Base-by-base conservation (phyloP, 202 grass and related monocot species). In the Cymbopogon flexuosus region DNA sequence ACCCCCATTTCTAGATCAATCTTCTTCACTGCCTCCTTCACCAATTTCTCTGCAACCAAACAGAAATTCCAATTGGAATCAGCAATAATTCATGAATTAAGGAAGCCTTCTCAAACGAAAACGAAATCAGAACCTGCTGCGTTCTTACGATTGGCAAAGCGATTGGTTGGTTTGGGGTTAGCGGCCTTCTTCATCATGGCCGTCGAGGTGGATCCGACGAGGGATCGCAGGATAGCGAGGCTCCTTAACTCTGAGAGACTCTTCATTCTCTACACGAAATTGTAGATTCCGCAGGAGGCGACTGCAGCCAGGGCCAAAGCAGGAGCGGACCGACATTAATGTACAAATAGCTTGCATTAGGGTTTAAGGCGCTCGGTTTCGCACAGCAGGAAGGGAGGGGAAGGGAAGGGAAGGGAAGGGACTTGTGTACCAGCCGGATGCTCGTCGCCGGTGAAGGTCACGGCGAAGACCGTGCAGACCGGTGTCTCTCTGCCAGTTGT, bases 221-320 rank as follows among this genome's bases (percentile, higher is more conserved):
- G 79, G 27, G 91, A 93, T 81, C 89, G 82, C 65, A 93, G 81
- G 62, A 87, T 81, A 64, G 79, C 87, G 27, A 93, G 84, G 49
- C 66, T 62, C 79, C 84, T 93, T 22, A 80, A 52, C 18, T 84
- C 82, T 15, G 84, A 56, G 29, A 97, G 86, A 79, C 91, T 93
- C 76, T 97, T 87, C 94, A 93, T 97, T 72, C 75, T 83, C 54
- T 31, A 68, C 68, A 67, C 68, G 69, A 37, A 37, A 8, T 6
- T 6, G 36, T 7, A 37, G 36, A 37, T 37, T 37, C 1, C 6
- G 36, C 5, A 0, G 36, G 36, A 37, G 36, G 36, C 36, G 36
- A 37, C 36, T 6, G 6, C 36, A 6, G 36, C 36, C 6, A 37
- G 36, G 36, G 36, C 36, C 6, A 37, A 37, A 37, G 36, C 36